Conservation (phyloP, 805 yeast species). For the Zygotorulaspora florentina region DNA sequence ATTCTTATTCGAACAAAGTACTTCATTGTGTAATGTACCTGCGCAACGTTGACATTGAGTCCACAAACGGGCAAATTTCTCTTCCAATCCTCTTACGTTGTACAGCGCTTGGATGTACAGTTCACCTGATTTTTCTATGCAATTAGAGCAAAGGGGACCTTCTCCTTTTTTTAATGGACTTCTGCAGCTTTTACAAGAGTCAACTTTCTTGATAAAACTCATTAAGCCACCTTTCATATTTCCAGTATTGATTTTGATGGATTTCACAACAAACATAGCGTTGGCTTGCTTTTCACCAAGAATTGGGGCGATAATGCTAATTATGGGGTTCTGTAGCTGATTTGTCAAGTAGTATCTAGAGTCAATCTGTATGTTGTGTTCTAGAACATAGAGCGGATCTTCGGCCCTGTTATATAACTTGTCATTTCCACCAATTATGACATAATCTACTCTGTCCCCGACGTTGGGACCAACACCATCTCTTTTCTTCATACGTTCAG, state of each 20-base stretch:
- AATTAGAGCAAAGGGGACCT: conserved; percentile 78
- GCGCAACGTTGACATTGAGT: conserved; percentile 98
- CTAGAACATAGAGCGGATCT: conserved; percentile 91
- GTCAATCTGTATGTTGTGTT: conserved; percentile 88
- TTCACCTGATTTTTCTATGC: conserved; percentile 68
- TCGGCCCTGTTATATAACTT: conserved; percentile 95
- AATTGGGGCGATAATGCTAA: conserved; percentile 92
- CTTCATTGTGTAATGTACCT: conserved; percentile 93
- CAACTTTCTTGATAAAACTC: conserved; percentile 87
- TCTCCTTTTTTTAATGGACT: conserved; percentile 64
- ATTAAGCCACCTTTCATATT: conserved; percentile 82
- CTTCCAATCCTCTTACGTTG: conserved; percentile 73
- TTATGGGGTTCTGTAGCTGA: conserved; percentile 86
- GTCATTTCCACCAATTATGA: conserved; percentile 74
- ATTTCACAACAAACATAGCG: conserved; percentile 61
- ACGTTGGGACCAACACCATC: conserved; percentile 97
- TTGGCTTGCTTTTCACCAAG: conserved; percentile 81
- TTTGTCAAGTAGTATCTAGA: conserved; percentile 91
- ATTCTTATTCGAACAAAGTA: conserved; percentile 89
- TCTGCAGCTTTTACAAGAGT: conserved; percentile 83
- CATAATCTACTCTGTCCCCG: conserved; percentile 98
- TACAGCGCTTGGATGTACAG: conserved; percentile 78
- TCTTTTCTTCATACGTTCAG: conserved; percentile 92
- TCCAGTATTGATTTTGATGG: conserved; percentile 40
- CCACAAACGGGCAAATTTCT: conserved; percentile 85